A percentile compares a stretch with the other conserved stretches of the same genome.
Evolutionary conservation across 257 asterid genomes (phyloP).

Genomic region (Mitragyna speciosa): DNA sequence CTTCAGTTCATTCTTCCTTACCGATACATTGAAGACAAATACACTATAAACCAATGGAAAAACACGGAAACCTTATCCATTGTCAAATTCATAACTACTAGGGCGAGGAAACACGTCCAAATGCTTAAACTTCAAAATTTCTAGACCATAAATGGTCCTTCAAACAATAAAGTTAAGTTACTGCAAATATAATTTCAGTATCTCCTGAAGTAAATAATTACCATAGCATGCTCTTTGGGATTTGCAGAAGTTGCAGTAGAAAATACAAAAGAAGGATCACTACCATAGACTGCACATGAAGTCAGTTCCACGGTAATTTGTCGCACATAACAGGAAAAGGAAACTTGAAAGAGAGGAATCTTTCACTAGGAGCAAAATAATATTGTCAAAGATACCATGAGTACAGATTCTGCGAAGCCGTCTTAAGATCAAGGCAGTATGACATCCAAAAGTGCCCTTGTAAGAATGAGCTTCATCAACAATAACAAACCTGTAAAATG

Average conservation of each 20-base stretch:
- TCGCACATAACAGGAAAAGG: conserved; percentile 14
- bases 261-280: conserved; percentile 86
- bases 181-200: not conserved
- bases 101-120: not conserved
- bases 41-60: not conserved
- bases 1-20: conserved; percentile 4
- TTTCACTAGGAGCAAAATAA: conserved; percentile 9
- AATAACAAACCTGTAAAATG: conserved; percentile 58
- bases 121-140: not conserved
- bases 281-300: conserved; percentile 76
- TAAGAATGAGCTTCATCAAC: conserved; percentile 93
- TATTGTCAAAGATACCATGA: conserved; percentile 51
- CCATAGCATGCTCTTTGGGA: conserved; percentile 92
- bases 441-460: conserved; percentile 95
- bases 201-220: conserved; percentile 37
- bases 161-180: conserved; percentile 15
- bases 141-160: not conserved
- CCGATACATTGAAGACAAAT: not conserved
- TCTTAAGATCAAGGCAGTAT: conserved; percentile 85
- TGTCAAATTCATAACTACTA: not conserved
- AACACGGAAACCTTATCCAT: not conserved
- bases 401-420: conserved; percentile 91
- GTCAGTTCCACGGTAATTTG: conserved; percentile 30
- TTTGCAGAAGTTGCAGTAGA: conserved; percentile 96
- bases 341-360: conserved; percentile 21